These are phyloP conservation scores for Linum tenue DNA, from an alignment of 345 rosid genomes.

Conservation along the genomic window DNA sequence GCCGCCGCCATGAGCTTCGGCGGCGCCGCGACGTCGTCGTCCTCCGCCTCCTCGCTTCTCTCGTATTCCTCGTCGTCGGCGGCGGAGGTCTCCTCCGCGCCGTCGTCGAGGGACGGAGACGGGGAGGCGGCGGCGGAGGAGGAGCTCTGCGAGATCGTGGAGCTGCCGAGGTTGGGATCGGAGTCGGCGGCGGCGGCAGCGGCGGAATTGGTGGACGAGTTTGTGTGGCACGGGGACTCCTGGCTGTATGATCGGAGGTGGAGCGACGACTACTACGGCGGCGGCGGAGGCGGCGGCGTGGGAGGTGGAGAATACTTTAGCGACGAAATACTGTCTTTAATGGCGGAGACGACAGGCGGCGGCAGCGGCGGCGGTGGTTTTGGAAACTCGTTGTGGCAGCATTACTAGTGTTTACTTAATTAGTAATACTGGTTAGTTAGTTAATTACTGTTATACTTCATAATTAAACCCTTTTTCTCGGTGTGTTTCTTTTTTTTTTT, in stretches of 20 bases:
- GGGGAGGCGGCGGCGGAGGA: background rate
- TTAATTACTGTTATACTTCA: background rate
- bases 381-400: background rate
- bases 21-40: background rate
- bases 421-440: too few species aligned
- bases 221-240: background rate
- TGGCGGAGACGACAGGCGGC: background rate
- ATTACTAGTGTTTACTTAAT: too few species aligned
- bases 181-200: too few species aligned
- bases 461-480: too few species aligned
- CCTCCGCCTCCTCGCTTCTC: background rate
- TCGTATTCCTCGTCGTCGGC: constrained; percentile 9
- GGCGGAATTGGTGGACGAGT: background rate
- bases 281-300: background rate
- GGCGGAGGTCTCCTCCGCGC: constrained; percentile 13
- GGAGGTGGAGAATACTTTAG: background rate
- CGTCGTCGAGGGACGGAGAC: background rate
- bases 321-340: background rate
- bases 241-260: background rate
- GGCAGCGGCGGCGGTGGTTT: background rate
- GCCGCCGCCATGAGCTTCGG: constrained; percentile 73
- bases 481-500: too few species aligned
- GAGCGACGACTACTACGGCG: background rate
- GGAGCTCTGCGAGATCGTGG: background rate
- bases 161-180: background rate